These are phyloP conservation scores for Alternaria dauci DNA, from an alignment of 2,329 filamentous ascomycete genomes.

Conservation along the genomic window DNA sequence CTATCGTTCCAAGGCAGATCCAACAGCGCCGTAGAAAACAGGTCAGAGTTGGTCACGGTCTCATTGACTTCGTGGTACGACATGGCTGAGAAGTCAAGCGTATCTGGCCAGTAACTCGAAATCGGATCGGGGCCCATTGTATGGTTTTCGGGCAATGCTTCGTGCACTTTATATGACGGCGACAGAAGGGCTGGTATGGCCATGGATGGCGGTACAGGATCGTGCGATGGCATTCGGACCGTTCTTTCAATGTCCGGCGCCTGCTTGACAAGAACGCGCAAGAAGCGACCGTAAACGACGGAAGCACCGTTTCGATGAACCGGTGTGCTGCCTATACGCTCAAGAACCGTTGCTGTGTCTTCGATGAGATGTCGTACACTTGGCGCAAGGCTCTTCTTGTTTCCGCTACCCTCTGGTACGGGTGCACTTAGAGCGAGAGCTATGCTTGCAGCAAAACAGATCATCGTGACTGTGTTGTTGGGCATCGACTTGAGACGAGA, in stretches of 20 bases:
- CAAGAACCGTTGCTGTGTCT: conserved; percentile 73
- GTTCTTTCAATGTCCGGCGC: conserved; percentile 30
- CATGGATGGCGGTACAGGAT: conserved; percentile 17
- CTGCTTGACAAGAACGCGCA: conserved; percentile 56
- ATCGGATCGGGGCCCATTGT: conserved; percentile 23
- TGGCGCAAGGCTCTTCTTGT: conserved; percentile 42
- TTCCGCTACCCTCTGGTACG: conserved; percentile 28
- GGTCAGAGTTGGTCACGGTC: conserved; percentile 69
- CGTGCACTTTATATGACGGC: conserved; percentile 9
- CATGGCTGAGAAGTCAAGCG: conserved; percentile 71
- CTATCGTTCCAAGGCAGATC: conserved; percentile 67
- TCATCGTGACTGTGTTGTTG: conserved; percentile 82
- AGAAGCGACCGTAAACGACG: conserved; percentile 64
- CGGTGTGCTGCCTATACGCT: conserved; percentile 72
- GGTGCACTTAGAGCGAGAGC: conserved; percentile 60
- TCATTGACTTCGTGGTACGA: conserved; percentile 73
- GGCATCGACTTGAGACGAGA: conserved; percentile 76
- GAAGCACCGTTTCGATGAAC: conserved; percentile 73
- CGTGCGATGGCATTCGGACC: conserved; percentile 2
- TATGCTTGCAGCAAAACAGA: conserved; percentile 68
- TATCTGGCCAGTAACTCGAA: conserved; percentile 33
- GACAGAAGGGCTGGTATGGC: conserved; percentile 20
- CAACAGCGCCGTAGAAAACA: conserved; percentile 64
- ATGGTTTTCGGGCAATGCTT: conserved; percentile 12
- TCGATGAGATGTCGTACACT: conserved; percentile 58